Conservation (phyloP, 164 flowering plant species). For the Annona squamosa region DNA sequence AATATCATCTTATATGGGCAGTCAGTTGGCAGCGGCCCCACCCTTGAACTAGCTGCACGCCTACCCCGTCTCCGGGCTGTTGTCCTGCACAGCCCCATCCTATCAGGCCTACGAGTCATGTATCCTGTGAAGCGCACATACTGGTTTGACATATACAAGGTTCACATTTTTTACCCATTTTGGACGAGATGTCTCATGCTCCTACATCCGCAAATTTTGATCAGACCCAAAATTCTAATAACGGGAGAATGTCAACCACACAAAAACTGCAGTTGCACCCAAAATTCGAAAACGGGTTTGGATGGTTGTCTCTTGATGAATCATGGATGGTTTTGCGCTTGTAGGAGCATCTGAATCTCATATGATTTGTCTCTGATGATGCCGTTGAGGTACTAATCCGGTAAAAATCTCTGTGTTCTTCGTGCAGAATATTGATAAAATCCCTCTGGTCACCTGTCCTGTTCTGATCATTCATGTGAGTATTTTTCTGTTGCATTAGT, state of each 20-base stretch:
- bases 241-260: too few species aligned
- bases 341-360: not conserved
- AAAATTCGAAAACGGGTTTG: too few species aligned
- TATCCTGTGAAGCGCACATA: conserved; percentile 74
- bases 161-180: conserved; percentile 10
- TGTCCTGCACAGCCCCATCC: conserved; percentile 77
- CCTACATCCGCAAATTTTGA: not conserved
- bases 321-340: not conserved
- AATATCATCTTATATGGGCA: conserved; percentile 79
- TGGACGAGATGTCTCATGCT: not conserved
- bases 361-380: not conserved
- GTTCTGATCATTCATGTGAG: conserved; percentile 89
- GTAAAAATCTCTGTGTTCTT: not conserved
- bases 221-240: not conserved
- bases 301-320: too few species aligned
- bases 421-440: conserved; percentile 62
- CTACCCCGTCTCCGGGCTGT: conserved; percentile 69
- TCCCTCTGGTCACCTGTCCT: conserved; percentile 54
- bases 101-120: conserved; percentile 86
- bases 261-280: too few species aligned
- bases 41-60: conserved; percentile 64
- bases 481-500: conserved; percentile 10
- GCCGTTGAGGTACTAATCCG: not conserved
- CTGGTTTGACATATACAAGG: conserved; percentile 94
- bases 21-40: conserved; percentile 92